Evolutionary conservation across 306 rosid genomes (phyloP).

Genomic region (Lathyrus aphaca): DNA sequence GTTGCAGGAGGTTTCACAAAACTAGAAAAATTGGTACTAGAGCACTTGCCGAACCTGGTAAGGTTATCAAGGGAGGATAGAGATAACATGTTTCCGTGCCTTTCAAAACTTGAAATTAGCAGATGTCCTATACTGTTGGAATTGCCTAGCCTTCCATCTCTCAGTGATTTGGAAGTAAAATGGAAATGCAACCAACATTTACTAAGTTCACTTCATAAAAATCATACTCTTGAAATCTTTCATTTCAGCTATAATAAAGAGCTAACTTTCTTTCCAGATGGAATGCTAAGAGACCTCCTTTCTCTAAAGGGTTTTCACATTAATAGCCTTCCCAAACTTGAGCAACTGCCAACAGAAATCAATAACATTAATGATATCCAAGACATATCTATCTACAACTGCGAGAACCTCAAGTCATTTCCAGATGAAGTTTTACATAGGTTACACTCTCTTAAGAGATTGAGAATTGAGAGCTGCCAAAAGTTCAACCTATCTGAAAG

Average conservation of each 20-base stretch:
- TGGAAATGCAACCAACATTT: slow-evolving; percentile 1
- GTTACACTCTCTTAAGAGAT: background rate
- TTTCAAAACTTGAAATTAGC: too few relatives aligned
- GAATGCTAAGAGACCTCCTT: slow-evolving; percentile 22
- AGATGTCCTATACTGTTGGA: too few relatives aligned
- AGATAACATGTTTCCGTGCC: slow-evolving; percentile 2
- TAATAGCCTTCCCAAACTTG: background rate
- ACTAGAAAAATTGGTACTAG: background rate
- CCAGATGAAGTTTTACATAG: slow-evolving; percentile 7
- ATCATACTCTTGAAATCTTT: background rate
- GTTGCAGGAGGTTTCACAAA: slow-evolving; percentile 7
- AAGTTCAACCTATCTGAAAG: background rate
- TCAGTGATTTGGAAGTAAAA: background rate
- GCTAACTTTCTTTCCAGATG: slow-evolving; percentile 19
- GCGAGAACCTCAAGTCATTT: background rate
- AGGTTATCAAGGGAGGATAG: slow-evolving; percentile 28
- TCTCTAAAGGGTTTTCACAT: slow-evolving; percentile 14
- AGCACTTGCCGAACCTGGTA: slow-evolving; percentile 13
- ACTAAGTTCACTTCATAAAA: slow-evolving; percentile 1
- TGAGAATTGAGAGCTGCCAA: fast-evolving
- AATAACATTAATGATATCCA: background rate
- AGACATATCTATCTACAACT: background rate
- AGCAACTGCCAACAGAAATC: slow-evolving; percentile 1
- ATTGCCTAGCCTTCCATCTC: background rate
- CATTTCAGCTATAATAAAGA: background rate